Conservation (phyloP, 352 stramenopile genomes). For the Pythium insidiosum region DNA sequence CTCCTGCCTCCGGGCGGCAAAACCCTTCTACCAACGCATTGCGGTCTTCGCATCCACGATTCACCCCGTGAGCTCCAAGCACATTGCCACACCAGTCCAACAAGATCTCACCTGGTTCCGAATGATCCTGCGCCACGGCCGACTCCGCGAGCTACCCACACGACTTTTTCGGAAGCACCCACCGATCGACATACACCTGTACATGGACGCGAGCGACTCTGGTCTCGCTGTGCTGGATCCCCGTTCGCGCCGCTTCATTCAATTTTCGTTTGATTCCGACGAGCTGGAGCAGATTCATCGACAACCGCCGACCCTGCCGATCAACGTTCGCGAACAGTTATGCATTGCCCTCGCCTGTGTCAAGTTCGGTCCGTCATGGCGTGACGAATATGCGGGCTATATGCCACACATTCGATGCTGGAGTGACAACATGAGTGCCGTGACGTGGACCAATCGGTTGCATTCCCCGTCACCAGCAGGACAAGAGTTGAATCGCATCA, state of each 20-base stretch:
- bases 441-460: constrained; percentile 13
- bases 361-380: constrained; percentile 14
- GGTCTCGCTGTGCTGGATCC: constrained; percentile 6
- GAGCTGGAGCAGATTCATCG: background rate
- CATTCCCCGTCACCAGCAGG: constrained; percentile 6
- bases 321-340: constrained; percentile 24
- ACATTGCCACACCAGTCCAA: background rate
- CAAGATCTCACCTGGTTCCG: constrained; percentile 3
- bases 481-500: constrained; percentile 27
- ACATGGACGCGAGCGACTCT: constrained; percentile 4
- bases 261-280: background rate
- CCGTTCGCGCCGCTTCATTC: background rate
- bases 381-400: background rate
- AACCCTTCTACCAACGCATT: constrained; percentile 5
- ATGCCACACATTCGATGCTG: constrained; percentile 13
- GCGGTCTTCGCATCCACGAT: background rate
- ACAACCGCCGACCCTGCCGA: background rate
- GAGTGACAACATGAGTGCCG: constrained; percentile 20
- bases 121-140: background rate
- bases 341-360: constrained; percentile 13
- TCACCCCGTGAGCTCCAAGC: background rate
- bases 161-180: background rate
- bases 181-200: constrained; percentile 1
- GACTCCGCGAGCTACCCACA: background rate
- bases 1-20: constrained; percentile 1